Evolutionary conservation across 805 yeast genomes (phyloP), one percentile per base, ranked within the genome.

Genomic region (Candida bentonensis): DNA sequence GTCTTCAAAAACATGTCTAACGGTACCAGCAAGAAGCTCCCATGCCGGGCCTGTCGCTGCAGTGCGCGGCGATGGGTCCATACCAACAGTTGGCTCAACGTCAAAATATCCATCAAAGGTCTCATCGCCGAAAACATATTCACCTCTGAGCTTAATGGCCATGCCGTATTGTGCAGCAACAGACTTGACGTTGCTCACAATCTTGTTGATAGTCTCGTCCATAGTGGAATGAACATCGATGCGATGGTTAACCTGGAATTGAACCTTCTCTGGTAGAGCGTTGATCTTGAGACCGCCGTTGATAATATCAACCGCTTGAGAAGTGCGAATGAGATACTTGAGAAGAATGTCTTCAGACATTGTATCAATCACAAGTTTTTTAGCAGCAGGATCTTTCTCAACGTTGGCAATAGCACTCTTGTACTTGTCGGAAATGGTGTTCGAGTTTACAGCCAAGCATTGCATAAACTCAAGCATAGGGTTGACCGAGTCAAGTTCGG

Each of bases 211-310:
- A 13, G 67, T 70, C 23, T 61, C 66, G 13, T 64, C 60, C 3
- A 74, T 66, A 13, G 69, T 59, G 9, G 78, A 69, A 48, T 76
- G 84, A 36, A 77, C 65, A 15, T 74, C 70, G 45, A 80, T 67
- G 54, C 88, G 66, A 51, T 78, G 78, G 58, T 81, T 80, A 34
- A 78, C 63, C 40, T 69, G 54, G 40, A 75, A 65, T 23, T 62
- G 57, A 2, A 73, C 72, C 22, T 66, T 59, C 55, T 80, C 86
- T 3, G 89, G 88, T 28, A 81, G 61, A 1, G 87, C 83, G 54
- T 81, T 81, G n/a, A 78, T 68, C 57, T 81, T 81, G 45, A 76
- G 71, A 45, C 88, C 89, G 15, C 87, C 88, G n/a, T 62, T 56
- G 45, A 82, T 64, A 20, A 78, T 67, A 53, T 78, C 84, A 43